phyloP scores from a whole-genome alignment of 225 moss, liverwort and hornwort genomes.

The Sphagnum tenellum region DNA sequence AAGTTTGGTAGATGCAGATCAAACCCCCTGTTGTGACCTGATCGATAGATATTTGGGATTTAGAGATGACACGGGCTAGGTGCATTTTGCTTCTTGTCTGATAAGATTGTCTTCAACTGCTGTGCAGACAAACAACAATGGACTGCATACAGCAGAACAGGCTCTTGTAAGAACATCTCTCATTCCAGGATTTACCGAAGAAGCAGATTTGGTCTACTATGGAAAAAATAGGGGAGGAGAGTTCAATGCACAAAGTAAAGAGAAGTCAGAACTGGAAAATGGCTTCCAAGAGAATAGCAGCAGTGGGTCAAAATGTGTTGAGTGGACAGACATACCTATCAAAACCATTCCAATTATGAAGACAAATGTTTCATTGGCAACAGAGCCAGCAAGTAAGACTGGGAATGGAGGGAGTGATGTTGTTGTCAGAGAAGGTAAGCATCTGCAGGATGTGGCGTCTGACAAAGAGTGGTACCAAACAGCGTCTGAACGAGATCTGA shows the following conservation, averaged over 20 bases:
- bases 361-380: slow-evolving; percentile 21
- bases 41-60: no score
- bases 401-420: slow-evolving; percentile 18
- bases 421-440: slow-evolving; percentile 3
- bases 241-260: slow-evolving; percentile 3
- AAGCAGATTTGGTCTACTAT: slow-evolving; percentile 12
- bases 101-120: background rate
- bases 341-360: slow-evolving; percentile 32
- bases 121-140: slow-evolving; percentile 29
- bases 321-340: slow-evolving; percentile 40
- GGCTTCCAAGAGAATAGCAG: slow-evolving; percentile 8
- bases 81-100: no score
- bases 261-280: slow-evolving; percentile 8
- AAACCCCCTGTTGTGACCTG: no score
- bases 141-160: slow-evolving; percentile 11
- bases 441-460: slow-evolving; percentile 2
- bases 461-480: slow-evolving; percentile 12
- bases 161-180: slow-evolving; percentile 9
- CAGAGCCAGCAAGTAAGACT: slow-evolving; percentile 13
- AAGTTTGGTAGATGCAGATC: no score
- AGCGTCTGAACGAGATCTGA: slow-evolving; percentile 14
- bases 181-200: slow-evolving; percentile 9
- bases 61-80: no score
- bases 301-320: slow-evolving; percentile 11
- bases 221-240: slow-evolving; percentile 18